These are phyloP conservation scores for Boletus reticulatus DNA, from an alignment of 768 basidiomycete species.

Conservation along the genomic window DNA sequence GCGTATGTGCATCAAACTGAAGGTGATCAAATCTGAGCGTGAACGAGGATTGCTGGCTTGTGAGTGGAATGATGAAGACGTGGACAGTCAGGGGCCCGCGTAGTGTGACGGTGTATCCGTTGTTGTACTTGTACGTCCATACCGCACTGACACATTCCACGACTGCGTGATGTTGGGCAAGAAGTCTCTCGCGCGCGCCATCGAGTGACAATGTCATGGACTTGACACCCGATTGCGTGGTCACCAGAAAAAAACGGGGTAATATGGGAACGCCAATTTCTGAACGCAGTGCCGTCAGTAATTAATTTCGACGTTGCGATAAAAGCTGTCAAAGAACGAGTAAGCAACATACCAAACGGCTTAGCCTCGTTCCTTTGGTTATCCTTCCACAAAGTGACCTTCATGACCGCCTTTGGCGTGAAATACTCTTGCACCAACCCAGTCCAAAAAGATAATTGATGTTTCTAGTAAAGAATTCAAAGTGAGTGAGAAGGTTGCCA, in stretches of 20 bases:
- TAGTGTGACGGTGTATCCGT: slow-evolving; percentile 76
- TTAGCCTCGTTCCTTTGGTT: slow-evolving; percentile 77
- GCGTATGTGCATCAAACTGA: slow-evolving; percentile 66
- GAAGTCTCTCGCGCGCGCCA: slow-evolving; percentile 69
- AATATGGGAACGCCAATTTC: slow-evolving; percentile 80
- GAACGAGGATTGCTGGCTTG: slow-evolving; percentile 17
- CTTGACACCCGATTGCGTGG: slow-evolving; percentile 79
- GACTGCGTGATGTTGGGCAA: slow-evolving; percentile 44
- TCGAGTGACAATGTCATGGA: slow-evolving; percentile 81
- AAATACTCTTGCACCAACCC: slow-evolving; percentile 68
- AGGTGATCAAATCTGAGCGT: slow-evolving; percentile 69
- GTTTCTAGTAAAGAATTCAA: slow-evolving; percentile 42
- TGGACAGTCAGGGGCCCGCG: slow-evolving; percentile 73
- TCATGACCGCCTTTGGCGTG: slow-evolving; percentile 66
- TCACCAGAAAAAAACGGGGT: slow-evolving; percentile 83
- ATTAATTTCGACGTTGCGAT: slow-evolving; percentile 5
- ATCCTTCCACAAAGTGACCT: slow-evolving; percentile 86
- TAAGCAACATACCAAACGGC: slow-evolving; percentile 62
- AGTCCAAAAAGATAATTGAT: slow-evolving; percentile 66
- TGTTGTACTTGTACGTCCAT: slow-evolving; percentile 81
- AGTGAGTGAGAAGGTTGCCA: slow-evolving; percentile 1
- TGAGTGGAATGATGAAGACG: slow-evolving; percentile 38
- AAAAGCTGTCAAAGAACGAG: slow-evolving; percentile 7
- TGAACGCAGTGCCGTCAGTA: slow-evolving; percentile 29
- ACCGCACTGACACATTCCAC: slow-evolving; percentile 72